Conservation (phyloP, 352 stramenopile species). For the Phytophthora brassicae region DNA sequence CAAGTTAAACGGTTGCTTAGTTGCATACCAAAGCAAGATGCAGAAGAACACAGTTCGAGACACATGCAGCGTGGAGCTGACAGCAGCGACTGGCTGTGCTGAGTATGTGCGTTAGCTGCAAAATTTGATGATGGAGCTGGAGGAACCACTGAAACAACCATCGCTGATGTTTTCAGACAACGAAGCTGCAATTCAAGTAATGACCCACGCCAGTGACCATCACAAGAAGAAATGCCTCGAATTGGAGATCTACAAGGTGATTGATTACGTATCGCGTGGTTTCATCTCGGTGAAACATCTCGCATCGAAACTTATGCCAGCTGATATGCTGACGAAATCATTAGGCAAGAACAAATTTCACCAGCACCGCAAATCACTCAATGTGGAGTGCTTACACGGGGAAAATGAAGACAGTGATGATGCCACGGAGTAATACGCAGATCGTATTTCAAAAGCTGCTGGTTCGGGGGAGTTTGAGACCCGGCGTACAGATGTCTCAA, state of each 20-base stretch:
- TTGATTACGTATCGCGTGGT: not conserved
- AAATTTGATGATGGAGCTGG: not conserved
- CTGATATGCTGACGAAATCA: conserved; percentile 2
- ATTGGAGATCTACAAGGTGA: not conserved
- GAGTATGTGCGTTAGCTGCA: not conserved
- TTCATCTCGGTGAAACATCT: not conserved
- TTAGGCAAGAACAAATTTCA: not conserved
- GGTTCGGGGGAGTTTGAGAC: not conserved
- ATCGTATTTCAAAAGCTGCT: too few relatives aligned
- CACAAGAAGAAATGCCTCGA: not conserved
- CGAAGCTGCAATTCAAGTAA: not conserved
- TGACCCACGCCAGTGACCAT: not conserved
- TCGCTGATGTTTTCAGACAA: not conserved
- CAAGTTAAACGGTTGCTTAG: not conserved
- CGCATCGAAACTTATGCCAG: not conserved
- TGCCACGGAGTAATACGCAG: too few relatives aligned
- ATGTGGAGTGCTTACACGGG: too few relatives aligned
- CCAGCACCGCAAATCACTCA: not conserved
- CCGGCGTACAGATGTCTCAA: not conserved
- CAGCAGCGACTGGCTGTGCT: not conserved
- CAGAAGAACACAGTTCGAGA: not conserved
- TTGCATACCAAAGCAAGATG: conserved; percentile 1
- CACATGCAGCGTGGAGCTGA: not conserved
- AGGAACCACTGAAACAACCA: not conserved
- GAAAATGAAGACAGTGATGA: too few relatives aligned